Conservation (phyloP, 2,329 filamentous ascomycete species). For the Fusarium sp. region DNA sequence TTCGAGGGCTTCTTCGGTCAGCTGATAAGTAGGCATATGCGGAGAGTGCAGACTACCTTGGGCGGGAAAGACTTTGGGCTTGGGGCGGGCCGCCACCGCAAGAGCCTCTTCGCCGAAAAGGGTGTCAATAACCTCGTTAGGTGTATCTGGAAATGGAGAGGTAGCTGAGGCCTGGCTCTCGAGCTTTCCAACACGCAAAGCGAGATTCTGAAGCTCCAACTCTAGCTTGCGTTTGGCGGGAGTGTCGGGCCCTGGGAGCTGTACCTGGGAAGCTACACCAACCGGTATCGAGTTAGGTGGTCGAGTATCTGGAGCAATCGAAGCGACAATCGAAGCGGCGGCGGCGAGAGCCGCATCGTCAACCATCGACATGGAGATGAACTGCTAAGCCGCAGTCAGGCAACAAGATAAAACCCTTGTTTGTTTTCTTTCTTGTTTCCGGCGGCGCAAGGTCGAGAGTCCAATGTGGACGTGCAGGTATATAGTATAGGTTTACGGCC, state of each 20-base stretch:
- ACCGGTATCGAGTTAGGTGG: conserved; percentile 56
- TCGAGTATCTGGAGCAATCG: conserved; percentile 62
- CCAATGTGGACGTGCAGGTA: conserved; percentile 15
- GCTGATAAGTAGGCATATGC: conserved; percentile 59
- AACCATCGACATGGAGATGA: conserved; percentile 57
- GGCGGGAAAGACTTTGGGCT: conserved; percentile 62
- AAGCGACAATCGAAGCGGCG: conserved; percentile 66
- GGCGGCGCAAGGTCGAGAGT: conserved; percentile 22
- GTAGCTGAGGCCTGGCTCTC: conserved; percentile 79
- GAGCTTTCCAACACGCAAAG: conserved; percentile 82
- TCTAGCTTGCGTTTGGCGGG: conserved; percentile 84
- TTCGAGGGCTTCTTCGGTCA: conserved; percentile 86
- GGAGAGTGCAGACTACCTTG: conserved; percentile 58
- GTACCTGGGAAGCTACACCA: conserved; percentile 66
- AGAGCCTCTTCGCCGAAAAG: conserved; percentile 70
- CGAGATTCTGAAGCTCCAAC: conserved; percentile 83
- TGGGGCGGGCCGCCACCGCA: conserved; percentile 58
- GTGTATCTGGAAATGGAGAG: conserved; percentile 80
- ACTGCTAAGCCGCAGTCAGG: conserved; percentile 50
- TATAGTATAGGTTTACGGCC: conserved; percentile 18
- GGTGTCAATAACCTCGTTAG: conserved; percentile 79
- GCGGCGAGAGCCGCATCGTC: conserved; percentile 69
- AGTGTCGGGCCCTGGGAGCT: conserved; percentile 81
- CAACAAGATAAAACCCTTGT: conserved; percentile 16
- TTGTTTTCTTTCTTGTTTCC: not conserved